Percentiles rank a stretch among this genome's conserved stretches.
Conservation (phyloP, 2,329 filamentous ascomycete genomes). For the Aureobasidium subglaciale region DNA sequence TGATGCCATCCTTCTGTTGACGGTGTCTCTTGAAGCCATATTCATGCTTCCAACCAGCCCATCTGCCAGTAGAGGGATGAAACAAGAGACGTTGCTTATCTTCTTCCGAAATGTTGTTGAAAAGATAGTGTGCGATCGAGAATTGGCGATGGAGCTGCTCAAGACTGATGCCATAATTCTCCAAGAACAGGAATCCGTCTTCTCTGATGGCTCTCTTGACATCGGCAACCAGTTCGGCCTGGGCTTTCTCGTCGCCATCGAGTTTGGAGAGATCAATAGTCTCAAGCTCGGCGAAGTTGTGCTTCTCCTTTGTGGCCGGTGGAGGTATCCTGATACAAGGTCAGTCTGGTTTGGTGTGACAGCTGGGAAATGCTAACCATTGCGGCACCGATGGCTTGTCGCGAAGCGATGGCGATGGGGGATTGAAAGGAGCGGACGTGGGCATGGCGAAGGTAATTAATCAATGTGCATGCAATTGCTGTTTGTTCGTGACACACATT, state of each 20-base stretch:
- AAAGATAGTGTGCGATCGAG: slow-evolving; percentile 43
- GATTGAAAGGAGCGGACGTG: slow-evolving; percentile 35
- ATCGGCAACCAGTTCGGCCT: slow-evolving; percentile 33
- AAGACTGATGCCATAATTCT: slow-evolving; percentile 45
- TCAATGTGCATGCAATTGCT: background rate
- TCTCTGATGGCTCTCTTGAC: slow-evolving; percentile 29
- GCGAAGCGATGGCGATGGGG: slow-evolving; percentile 31
- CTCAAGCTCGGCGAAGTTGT: background rate
- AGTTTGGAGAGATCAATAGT: background rate
- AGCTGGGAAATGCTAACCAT: slow-evolving; percentile 14
- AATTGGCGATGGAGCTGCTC: slow-evolving; percentile 46
- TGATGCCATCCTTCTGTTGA: slow-evolving; percentile 42
- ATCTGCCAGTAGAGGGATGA: slow-evolving; percentile 41
- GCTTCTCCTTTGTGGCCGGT: background rate
- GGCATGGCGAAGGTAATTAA: slow-evolving; percentile 19
- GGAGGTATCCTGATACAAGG: slow-evolving; percentile 16
- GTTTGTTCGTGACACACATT: too few species aligned
- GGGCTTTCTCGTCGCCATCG: background rate
- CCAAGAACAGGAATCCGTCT: slow-evolving; percentile 36
- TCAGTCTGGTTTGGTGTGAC: background rate
- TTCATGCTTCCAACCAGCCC: slow-evolving; percentile 46
- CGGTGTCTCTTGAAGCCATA: slow-evolving; percentile 41
- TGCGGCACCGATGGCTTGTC: slow-evolving; percentile 36
- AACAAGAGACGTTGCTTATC: slow-evolving; percentile 45
- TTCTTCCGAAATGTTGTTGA: slow-evolving; percentile 43